Evolutionary conservation across 2,329 filamentous ascomycete genomes (phyloP).

Genomic region (Colletotrichum orchidophilum): DNA sequence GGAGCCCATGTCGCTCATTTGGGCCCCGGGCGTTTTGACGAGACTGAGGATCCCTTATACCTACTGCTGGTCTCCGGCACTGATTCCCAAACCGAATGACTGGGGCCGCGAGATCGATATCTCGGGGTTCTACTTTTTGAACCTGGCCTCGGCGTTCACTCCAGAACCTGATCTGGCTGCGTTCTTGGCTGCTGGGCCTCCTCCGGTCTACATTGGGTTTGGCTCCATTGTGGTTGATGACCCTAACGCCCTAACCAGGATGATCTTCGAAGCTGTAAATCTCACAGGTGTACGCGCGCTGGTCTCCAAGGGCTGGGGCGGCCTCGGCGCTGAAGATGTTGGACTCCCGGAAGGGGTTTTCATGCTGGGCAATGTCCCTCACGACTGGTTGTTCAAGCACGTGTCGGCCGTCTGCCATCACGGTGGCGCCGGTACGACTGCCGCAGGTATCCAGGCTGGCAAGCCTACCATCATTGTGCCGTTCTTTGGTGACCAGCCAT

Average conservation of each 20-base stretch:
- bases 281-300: conserved; percentile 78
- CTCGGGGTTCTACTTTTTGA: conserved; percentile 80
- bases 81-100: conserved; percentile 82
- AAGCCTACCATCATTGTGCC: conserved; percentile 85
- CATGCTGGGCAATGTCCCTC: conserved; percentile 86
- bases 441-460: conserved; percentile 83
- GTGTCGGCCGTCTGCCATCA: conserved; percentile 88
- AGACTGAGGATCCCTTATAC: conserved; percentile 84
- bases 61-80: conserved; percentile 88
- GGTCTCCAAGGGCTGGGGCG: conserved; percentile 90
- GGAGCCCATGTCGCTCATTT: conserved; percentile 81
- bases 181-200: conserved; percentile 74
- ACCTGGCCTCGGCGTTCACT: conserved; percentile 71
- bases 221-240: conserved; percentile 85
- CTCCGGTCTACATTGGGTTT: conserved; percentile 85
- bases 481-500: conserved; percentile 88
- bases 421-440: conserved; percentile 87
- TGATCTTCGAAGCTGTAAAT: conserved; percentile 77
- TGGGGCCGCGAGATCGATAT: conserved; percentile 79
- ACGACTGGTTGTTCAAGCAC: conserved; percentile 88
- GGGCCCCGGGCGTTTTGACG: conserved; percentile 82
- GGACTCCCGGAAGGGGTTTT: conserved; percentile 80
- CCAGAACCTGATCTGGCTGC: conserved; percentile 71
- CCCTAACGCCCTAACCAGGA: conserved; percentile 73
- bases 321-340: conserved; percentile 76